Percentiles rank a stretch among this genome's conserved stretches.
These are phyloP conservation scores for Colletotrichum musicola DNA, from an alignment of 2,329 filamentous ascomycete species.

Conservation along the genomic window DNA sequence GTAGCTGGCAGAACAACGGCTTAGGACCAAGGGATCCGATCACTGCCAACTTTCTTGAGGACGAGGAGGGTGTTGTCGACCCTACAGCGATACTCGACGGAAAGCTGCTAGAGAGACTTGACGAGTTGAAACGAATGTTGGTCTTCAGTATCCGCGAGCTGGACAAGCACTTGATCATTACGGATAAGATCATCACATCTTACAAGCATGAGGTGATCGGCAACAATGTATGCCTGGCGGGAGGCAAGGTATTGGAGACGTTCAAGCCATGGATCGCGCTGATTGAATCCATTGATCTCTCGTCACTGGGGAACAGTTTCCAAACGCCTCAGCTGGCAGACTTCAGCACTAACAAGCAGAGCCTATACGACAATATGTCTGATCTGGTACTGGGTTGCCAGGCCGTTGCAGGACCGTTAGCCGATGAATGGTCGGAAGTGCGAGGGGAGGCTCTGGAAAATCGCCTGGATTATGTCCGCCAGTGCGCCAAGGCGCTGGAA, in stretches of 20 bases:
- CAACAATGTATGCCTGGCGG: constrained; percentile 84
- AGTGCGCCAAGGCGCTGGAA: constrained; percentile 84
- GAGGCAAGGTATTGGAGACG: constrained; percentile 84
- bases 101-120: constrained; percentile 83
- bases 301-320: constrained; percentile 80
- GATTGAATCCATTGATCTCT: constrained; percentile 92
- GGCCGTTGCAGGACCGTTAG: constrained; percentile 88
- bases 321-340: constrained; percentile 89
- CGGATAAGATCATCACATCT: constrained; percentile 85
- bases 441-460: constrained; percentile 91
- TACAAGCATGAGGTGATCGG: constrained; percentile 83
- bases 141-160: constrained; percentile 88
- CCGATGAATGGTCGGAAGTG: constrained; percentile 96
- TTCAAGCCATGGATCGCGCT: constrained; percentile 92
- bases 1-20: constrained; percentile 86
- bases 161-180: constrained; percentile 82
- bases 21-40: constrained; percentile 76
- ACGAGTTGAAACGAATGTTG: constrained; percentile 87
- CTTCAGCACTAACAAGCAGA: constrained; percentile 92
- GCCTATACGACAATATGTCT: constrained; percentile 91
- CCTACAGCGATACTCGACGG: constrained; percentile 81
- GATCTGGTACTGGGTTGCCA: constrained; percentile 91
- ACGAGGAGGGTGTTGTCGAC: constrained; percentile 79
- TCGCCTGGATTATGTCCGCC: constrained; percentile 82
- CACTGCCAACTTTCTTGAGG: constrained; percentile 87